Evolutionary conservation across 192 early-diverging fungal genomes (phyloP), one percentile per base, ranked within the genome.

Genomic region (Pecoramyces ruminantium): DNA sequence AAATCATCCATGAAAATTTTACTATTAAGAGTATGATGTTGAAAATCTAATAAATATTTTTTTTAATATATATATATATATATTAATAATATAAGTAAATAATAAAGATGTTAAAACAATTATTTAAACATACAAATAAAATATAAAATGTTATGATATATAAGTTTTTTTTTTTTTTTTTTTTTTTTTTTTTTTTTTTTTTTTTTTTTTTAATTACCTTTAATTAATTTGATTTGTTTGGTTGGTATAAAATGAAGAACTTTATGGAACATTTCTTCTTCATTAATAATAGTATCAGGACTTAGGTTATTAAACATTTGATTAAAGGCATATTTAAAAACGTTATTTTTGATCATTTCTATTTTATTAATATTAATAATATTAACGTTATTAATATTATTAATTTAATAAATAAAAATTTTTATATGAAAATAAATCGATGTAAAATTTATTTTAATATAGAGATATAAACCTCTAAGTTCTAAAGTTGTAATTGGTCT

Each of bases 221-320:
- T 89, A 39, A 91, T 67, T 11, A 91, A 79, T 83, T 91, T 91
- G 4, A 91, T 83, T 39, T 90, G 88, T 82, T 87, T 87, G 17
- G 81, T 81, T 0, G 90, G 90, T 78, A 91, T 89, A 81, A 89
- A 91, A 39, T 91, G 88, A 38, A 91, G 30, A 13, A 89, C 80
- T 78, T 86, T 86, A 29, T 87, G 86, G 27, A 79, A 79, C 27
- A 83, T 82, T 13, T 27, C 16, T 29, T 51, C 30, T 4, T 82
- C 29, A 30, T 78, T 58, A 78, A 82, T 34, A 18, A 83, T 83
- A 27, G 38, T 85, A 21, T 83, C 84, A 28, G 40, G 42, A n/a
- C 29, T n/a, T 30, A 85, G 39, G 39, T 67, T 78, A 78, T 30
- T 28, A 21, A 28, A 38, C 30, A 77, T 29, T 85, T 77, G 28